Percentiles rank a stretch among this genome's conserved stretches.
phyloP scores from a whole-genome alignment of 2,329 filamentous ascomycete species.

The Colletotrichum aenigma region DNA sequence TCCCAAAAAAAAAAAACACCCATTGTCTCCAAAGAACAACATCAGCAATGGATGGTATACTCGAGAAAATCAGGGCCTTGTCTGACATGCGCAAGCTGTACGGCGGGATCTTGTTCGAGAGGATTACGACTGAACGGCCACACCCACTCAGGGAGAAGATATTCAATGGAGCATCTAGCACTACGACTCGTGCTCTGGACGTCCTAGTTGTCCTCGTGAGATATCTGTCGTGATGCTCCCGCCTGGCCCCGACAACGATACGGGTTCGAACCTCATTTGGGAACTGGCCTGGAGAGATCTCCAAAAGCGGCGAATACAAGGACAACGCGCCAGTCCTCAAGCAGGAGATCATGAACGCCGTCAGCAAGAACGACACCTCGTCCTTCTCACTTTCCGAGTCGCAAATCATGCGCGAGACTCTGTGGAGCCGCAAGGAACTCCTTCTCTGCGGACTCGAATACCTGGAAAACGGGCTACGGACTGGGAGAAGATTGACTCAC shows the following conservation, averaged over 20 bases:
- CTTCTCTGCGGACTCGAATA: background rate
- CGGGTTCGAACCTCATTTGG: background rate
- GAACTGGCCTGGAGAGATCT: background rate
- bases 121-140: background rate
- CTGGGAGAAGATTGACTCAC: background rate
- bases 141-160: background rate
- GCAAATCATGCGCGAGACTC: background rate
- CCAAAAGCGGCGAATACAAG: background rate
- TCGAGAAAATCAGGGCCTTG: background rate
- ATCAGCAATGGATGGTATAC: background rate
- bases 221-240: background rate
- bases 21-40: background rate
- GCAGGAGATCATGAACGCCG: background rate
- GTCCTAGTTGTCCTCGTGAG: background rate
- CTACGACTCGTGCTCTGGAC: background rate
- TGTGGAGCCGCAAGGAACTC: background rate
- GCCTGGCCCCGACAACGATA: background rate
- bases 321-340: background rate
- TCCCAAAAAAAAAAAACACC: background rate
- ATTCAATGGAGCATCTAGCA: background rate
- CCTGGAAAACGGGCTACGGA: background rate
- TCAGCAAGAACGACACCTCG: background rate
- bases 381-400: background rate
- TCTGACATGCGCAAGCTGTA: background rate
- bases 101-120: fast-evolving